phyloP scores from a whole-genome alignment of 768 basidiomycete species.

The Pleurotus salmoneostramineus region DNA sequence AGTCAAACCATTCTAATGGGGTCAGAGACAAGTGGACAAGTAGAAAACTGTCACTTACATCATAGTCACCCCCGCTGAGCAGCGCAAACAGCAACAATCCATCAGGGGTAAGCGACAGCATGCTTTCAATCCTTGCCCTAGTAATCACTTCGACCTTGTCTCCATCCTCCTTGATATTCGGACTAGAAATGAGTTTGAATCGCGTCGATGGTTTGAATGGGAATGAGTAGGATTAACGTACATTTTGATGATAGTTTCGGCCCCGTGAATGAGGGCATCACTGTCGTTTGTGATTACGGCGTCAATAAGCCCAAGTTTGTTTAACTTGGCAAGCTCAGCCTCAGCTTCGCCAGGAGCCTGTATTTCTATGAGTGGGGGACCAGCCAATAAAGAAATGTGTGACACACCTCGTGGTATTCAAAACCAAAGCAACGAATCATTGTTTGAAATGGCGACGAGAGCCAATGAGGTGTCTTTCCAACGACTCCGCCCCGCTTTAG shows the following conservation, averaged over 20 bases:
- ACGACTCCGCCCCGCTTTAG: constrained; percentile 34
- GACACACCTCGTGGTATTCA: constrained; percentile 21
- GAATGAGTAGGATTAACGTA: constrained; percentile 12
- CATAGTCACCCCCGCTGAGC: background rate
- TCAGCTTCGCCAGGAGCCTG: constrained; percentile 58
- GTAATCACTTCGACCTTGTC: constrained; percentile 3
- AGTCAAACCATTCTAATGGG: constrained; percentile 12
- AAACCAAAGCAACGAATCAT: constrained; percentile 43
- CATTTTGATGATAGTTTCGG: constrained; percentile 35
- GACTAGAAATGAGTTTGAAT: constrained; percentile 19
- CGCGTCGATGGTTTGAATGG: constrained; percentile 22
- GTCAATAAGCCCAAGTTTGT: constrained; percentile 36
- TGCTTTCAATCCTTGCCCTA: constrained; percentile 4
- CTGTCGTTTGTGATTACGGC: constrained; percentile 47
- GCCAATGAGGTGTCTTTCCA: constrained; percentile 20
- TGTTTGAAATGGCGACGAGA: constrained; percentile 19
- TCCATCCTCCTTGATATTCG: constrained; percentile 15
- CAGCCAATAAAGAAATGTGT: background rate
- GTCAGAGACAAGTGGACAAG: background rate
- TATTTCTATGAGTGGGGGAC: background rate
- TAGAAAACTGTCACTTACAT: background rate
- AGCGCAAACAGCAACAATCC: background rate
- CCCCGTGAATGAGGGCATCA: constrained; percentile 46
- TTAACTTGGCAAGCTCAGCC: constrained; percentile 47
- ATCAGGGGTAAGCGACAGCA: background rate